Base-by-base conservation (phyloP, 2,329 filamentous ascomycete species). In the Talaromyces amestolkiae region DNA sequence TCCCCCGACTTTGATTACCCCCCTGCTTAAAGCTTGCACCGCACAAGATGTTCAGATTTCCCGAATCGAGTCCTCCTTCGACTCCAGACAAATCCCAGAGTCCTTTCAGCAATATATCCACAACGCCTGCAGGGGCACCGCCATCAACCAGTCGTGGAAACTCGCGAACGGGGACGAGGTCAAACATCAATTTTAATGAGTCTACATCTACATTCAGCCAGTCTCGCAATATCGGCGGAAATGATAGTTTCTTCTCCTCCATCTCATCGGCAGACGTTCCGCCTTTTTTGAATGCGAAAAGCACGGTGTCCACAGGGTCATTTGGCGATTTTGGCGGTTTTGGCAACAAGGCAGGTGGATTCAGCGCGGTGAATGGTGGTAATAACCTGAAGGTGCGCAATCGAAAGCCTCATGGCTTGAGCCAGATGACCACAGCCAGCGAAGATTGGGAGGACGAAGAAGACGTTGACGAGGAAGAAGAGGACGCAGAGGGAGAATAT, bases 81-180 rank as follows among this genome's bases (percentile, higher is more conserved):
- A 80, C 78, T 2, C 78, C 78, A 13, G 76, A 72, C 19, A 79
- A 76, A 68, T 73, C 73, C 27, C 73, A 74, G 54, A 76, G 75
- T 61, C 70, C 77, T 6, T 73, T 75, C 64, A 75, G 75, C 64
- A 74, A 79, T 68, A 78, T 83, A 53, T 87, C 86, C 6, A 86
- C 84, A 22, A 87, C 86, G 17, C 86, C 86, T 61, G 84, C 83
- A 56, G 85, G 84, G 47, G 81, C 79, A 65, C 85, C 85, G 1
- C 85, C 84, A 31, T 81, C 82, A 7, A 79, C 79, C 51, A 70
- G 83, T 22, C 83, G 85, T 69, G 82, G 82, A 61, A 84, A 80
- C 73, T 85, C 85, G 17, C 80, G 81, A 67, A 74, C 82, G 64
- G 77, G 76, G 31, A 70, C 74, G 67, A 67, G 73, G 65, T 74